phyloP scores from a whole-genome alignment of 371 early-diverging fungal genomes.

The Zychaea mexicana region DNA sequence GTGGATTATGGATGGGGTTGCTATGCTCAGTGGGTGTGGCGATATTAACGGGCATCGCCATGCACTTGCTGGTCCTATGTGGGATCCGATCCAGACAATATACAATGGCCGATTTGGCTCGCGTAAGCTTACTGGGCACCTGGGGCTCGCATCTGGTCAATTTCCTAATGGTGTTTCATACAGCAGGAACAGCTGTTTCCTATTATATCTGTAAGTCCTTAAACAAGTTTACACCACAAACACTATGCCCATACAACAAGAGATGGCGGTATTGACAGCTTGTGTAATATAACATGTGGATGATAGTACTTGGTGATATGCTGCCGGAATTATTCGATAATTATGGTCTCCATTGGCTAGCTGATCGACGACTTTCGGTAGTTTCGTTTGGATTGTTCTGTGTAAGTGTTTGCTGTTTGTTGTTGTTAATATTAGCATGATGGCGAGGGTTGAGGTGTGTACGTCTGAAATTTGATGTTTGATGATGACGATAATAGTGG shows the following conservation, averaged over 20 bases:
- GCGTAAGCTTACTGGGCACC: conserved; percentile 35
- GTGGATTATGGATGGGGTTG: conserved; percentile 59
- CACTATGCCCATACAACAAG: too few species aligned
- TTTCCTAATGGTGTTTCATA: conserved; percentile 49
- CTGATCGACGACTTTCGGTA: conserved; percentile 34
- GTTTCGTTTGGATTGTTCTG: conserved; percentile 37
- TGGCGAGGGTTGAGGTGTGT: too few species aligned
- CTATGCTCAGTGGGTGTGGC: conserved; percentile 41
- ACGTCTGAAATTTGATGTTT: too few species aligned
- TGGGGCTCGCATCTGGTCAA: conserved; percentile 43
- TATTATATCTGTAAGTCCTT: conserved; percentile 45
- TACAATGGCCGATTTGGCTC: conserved; percentile 16
- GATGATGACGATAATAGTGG: too few species aligned
- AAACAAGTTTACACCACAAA: background rate
- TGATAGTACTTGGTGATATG: conserved; percentile 56
- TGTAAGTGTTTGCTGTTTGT: conserved; percentile 23
- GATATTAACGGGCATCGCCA: conserved; percentile 43
- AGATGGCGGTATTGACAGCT: too few species aligned
- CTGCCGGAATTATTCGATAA: conserved; percentile 42
- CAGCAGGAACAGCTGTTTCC: conserved; percentile 53
- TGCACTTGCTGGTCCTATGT: conserved; percentile 50
- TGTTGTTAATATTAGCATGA: background rate
- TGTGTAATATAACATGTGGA: too few species aligned
- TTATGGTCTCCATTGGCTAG: conserved; percentile 9
- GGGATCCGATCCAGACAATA: conserved; percentile 36